Evolutionary conservation across 1,139 yeast genomes (phyloP), one percentile per base, ranked within the genome.

Genomic region (Geotrichum klebahnii): DNA sequence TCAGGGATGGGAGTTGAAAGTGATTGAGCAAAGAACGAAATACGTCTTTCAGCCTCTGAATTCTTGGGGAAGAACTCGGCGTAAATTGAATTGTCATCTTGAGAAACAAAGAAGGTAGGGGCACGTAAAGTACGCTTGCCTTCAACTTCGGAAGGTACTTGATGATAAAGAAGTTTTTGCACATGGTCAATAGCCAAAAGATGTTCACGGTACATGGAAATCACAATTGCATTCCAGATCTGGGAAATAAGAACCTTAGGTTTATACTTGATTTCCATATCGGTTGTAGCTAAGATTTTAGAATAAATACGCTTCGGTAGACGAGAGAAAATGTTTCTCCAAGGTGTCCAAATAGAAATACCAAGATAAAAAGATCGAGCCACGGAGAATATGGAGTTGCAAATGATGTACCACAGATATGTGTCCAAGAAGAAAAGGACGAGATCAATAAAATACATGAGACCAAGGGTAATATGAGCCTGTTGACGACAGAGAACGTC

Each of bases 11-110:
- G 98, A 54, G 97, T 92, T 48, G 98, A 95, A 71, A 92, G 77
- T 22, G 97, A 90, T 73, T 92, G 98, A 53, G 98, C 98, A 73
- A 92, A 92, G 84, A 92, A 92, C 52, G 97, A 87, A 62, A 92
- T 89, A 80, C 98, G 94, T 76, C 98, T 88, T 75, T 92, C 98
- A 57, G 98, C 98, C 72, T 92, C 98, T 45, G 97, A 88, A 71
- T 90, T 81, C 66, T 82, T 78, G 61, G 97, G 97, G 88, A 90
- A 92, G 67, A 88, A 92, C 75, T 90, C 97, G 57, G 96, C 85
- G 55, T 86, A 94, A 62, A 87, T 84, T 64, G 86, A 86, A 76
- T 89, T 88, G 70, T 92, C 97, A 72, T 92, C 97, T 73, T 92
- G 98, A 57, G 96, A 84, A 57, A 92, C 96, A 65, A 92, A 92